These are phyloP conservation scores for Candida sojae DNA, from an alignment of 1,139 yeast species.

Conservation along the genomic window DNA sequence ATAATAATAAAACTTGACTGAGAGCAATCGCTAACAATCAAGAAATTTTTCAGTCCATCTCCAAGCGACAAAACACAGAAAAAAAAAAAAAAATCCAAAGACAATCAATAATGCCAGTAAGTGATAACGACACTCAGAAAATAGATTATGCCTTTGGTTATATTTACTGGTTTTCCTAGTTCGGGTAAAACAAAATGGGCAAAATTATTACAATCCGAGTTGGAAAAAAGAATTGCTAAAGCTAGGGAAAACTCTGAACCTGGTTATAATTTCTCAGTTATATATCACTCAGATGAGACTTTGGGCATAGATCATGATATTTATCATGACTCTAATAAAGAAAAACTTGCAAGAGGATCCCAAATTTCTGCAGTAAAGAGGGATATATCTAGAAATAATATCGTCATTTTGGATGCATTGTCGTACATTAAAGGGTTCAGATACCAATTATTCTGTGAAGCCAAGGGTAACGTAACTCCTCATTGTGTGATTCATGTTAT, in stretches of 20 bases:
- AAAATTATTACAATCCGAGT: conserved; percentile 43
- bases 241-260: conserved; percentile 39
- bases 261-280: conserved; percentile 59
- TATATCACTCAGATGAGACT: conserved; percentile 74
- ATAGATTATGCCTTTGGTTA: conserved; percentile 72
- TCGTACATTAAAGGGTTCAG: conserved; percentile 94
- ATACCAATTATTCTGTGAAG: conserved; percentile 92
- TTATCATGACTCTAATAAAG: conserved; percentile 69
- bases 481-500: conserved; percentile 82
- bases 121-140: no score
- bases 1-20: neutral
- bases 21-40: neutral
- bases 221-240: conserved; percentile 49
- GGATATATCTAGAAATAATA: conserved; percentile 63
- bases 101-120: neutral
- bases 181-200: conserved; percentile 86
- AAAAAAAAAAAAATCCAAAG: neutral
- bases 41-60: neutral
- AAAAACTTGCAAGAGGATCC: conserved; percentile 78
- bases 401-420: conserved; percentile 83
- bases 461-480: conserved; percentile 79
- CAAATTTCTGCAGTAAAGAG: conserved; percentile 90
- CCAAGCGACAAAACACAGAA: neutral
- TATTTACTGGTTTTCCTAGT: conserved; percentile 82
- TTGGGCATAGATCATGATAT: conserved; percentile 70